These are phyloP conservation scores for Moesziomyces sp. DNA, from an alignment of 1,284 basidiomycete genomes.

Conservation along the genomic window DNA sequence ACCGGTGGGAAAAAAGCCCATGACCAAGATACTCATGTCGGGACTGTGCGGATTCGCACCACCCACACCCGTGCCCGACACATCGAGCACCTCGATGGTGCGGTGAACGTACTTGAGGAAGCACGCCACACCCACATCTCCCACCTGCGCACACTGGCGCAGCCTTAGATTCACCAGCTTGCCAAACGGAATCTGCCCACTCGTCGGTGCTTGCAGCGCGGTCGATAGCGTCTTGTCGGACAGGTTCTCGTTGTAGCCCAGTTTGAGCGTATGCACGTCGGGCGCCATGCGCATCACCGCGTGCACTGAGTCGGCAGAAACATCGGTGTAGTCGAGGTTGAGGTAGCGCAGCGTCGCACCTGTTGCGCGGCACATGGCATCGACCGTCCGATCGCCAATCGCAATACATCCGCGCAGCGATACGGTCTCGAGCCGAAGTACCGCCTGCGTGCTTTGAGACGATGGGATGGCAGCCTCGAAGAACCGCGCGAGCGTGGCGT, in stretches of 20 bases:
- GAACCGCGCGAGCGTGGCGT: conserved; percentile 26
- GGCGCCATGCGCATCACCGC: conserved; percentile 14
- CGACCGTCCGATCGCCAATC: conserved; percentile 30
- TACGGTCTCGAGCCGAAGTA: conserved; percentile 24
- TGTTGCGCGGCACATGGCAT: conserved; percentile 22
- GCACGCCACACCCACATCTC: conserved; percentile 19
- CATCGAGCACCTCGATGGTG: conserved; percentile 28
- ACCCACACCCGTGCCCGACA: conserved; percentile 23
- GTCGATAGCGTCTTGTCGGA: conserved; percentile 19
- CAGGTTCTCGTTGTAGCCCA: conserved; percentile 36
- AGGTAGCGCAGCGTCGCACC: conserved; percentile 31
- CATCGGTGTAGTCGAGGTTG: conserved; percentile 44
- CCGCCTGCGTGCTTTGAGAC: neutral
- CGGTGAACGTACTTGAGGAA: conserved; percentile 23
- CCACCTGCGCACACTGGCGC: conserved; percentile 21
- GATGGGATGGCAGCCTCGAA: conserved; percentile 18
- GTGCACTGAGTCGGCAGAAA: conserved; percentile 23
- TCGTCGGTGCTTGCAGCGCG: conserved; percentile 18
- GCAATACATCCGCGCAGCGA: conserved; percentile 33
- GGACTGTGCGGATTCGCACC: conserved; percentile 14
- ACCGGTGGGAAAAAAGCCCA: conserved; percentile 20
- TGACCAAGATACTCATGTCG: conserved; percentile 16
- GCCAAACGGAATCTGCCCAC: conserved; percentile 14
- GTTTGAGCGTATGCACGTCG: conserved; percentile 26
- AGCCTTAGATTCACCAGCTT: conserved; percentile 29